Conservation (phyloP, 495 filamentous ascomycete species). For the Penicillium ucsense region DNA sequence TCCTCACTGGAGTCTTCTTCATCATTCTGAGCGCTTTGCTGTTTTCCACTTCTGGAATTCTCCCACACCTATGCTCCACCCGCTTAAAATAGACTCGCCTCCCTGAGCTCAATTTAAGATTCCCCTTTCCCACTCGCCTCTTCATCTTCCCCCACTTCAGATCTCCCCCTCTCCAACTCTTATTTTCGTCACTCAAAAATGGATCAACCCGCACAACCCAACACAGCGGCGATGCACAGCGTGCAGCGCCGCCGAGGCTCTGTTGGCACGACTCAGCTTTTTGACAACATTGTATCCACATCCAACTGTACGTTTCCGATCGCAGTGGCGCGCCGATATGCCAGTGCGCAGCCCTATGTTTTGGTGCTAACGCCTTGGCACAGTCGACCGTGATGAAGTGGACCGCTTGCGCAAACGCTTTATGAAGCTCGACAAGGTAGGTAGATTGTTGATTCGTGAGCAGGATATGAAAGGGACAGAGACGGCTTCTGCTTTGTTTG, state of each 20-base stretch:
- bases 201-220: conserved; percentile 34
- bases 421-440: conserved; percentile 97
- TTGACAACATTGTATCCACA: conserved; percentile 91
- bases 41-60: neutral
- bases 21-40: neutral
- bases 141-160: neutral
- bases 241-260: conserved; percentile 38
- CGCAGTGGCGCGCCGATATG: neutral
- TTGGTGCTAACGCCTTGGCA: conserved; percentile 12
- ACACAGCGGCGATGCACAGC: conserved; percentile 40
- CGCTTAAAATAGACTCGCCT: too few species aligned
- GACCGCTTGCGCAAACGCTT: conserved; percentile 92
- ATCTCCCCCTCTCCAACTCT: neutral
- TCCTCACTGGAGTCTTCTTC: neutral
- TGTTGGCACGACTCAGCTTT: conserved; percentile 78
- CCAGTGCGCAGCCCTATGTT: neutral
- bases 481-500: too few species aligned
- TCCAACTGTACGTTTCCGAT: conserved; percentile 72
- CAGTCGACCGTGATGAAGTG: conserved; percentile 95
- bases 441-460: too few species aligned
- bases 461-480: too few species aligned
- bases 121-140: neutral
- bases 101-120: too few species aligned
- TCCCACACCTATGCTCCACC: neutral
- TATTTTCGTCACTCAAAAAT: conserved; percentile 12